Evolutionary conservation across 2,329 filamentous ascomycete species (phyloP).

Genomic region (Aspergillus pseudonomiae): DNA sequence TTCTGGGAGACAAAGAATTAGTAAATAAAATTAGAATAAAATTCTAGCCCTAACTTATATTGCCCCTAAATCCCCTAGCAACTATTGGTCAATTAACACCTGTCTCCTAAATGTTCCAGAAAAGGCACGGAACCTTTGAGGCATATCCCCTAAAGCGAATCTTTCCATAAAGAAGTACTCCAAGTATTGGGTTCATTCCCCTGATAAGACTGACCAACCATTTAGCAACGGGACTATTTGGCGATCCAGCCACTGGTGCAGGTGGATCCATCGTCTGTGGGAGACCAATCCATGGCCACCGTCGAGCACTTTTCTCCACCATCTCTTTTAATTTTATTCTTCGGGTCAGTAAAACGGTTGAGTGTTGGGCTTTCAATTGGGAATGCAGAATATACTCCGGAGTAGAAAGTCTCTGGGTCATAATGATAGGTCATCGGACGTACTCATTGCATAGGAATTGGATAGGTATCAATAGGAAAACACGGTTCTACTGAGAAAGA

Average conservation of each 20-base stretch:
- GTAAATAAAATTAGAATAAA: neutral
- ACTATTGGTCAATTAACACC: neutral
- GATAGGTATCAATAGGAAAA: neutral
- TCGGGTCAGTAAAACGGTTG: neutral
- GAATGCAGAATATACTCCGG: neutral
- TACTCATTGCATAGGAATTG: neutral
- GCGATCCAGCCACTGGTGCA: neutral
- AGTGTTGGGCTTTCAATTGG: neutral
- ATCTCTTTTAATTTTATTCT: neutral
- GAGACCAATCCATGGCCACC: neutral
- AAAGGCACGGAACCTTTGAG: neutral
- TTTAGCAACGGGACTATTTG: slow-evolving; percentile 4
- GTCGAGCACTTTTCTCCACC: neutral
- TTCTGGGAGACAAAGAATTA: neutral
- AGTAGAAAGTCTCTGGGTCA: neutral
- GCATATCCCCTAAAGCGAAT: neutral
- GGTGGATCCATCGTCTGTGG: neutral
- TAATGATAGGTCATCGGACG: neutral
- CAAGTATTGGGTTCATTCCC: neutral
- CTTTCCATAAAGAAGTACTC: neutral
- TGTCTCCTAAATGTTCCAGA: slow-evolving; percentile 1
- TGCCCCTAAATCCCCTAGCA: neutral
- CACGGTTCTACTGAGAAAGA: neutral
- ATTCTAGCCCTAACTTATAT: neutral
- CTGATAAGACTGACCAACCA: neutral